phyloP scores from a whole-genome alignment of 768 basidiomycete species.

The Tephrocybe sp. region DNA sequence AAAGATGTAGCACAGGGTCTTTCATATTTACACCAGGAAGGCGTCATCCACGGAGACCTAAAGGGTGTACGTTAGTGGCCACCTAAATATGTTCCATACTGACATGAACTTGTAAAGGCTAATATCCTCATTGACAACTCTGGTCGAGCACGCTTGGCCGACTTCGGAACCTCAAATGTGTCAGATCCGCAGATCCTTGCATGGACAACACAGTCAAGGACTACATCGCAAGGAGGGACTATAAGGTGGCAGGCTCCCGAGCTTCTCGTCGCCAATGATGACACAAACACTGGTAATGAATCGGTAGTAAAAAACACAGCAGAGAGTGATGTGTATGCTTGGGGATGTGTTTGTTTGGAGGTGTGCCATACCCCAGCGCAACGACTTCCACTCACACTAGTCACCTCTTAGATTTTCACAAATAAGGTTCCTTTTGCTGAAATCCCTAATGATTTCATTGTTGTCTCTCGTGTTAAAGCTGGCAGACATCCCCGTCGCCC shows the following conservation, averaged over 20 bases:
- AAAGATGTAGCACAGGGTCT: background rate
- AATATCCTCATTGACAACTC: background rate
- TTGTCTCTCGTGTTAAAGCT: background rate
- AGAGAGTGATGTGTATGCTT: background rate
- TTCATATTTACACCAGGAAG: conserved; percentile 22
- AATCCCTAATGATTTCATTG: background rate
- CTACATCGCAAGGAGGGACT: background rate
- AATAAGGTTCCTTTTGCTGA: background rate
- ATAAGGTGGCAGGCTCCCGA: background rate
- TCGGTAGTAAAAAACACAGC: background rate
- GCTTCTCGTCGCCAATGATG: background rate
- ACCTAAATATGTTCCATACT: background rate
- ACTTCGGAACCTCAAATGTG: background rate
- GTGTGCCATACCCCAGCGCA: background rate
- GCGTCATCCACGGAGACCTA: background rate
- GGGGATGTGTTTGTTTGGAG: background rate
- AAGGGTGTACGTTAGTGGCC: background rate
- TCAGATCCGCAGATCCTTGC: background rate
- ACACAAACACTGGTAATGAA: background rate
- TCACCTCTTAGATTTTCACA: background rate
- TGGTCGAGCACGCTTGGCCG: background rate
- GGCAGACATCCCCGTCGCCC: background rate
- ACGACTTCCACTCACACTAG: background rate
- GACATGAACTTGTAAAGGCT: background rate
- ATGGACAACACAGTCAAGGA: background rate